These are phyloP conservation scores for Zostera marina DNA, from an alignment of 116 monocot genomes.

Conservation along the genomic window DNA sequence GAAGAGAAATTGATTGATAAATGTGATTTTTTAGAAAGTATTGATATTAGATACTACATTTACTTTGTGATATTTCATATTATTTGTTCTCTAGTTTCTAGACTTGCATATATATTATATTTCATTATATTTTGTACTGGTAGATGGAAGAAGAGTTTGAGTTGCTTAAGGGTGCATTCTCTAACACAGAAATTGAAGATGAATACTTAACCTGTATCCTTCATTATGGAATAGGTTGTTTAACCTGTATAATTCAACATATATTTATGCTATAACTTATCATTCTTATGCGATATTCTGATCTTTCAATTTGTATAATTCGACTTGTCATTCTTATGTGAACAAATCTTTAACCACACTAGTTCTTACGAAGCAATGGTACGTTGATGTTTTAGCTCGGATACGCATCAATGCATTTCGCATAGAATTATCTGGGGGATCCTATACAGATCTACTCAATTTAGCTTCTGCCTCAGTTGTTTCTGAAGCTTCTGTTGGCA, in stretches of 20 bases:
- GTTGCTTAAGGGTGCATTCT: conserved; percentile 36
- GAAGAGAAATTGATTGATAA: neutral
- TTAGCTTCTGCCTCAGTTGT: conserved; percentile 44
- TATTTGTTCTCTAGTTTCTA: neutral
- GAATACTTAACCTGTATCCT: conserved; percentile 57
- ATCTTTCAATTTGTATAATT: no score
- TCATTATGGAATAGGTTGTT: neutral
- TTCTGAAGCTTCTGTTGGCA: conserved; percentile 65
- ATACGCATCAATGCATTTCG: conserved; percentile 88
- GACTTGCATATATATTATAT: neutral
- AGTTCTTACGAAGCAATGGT: conserved; percentile 92
- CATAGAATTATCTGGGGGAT: conserved; percentile 49
- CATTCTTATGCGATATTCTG: neutral
- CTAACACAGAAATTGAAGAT: conserved; percentile 37
- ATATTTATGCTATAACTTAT: neutral
- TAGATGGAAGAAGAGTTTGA: conserved; percentile 76
- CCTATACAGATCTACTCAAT: conserved; percentile 53
- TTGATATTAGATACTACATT: neutral
- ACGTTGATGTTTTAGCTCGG: conserved; percentile 51
- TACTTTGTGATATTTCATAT: neutral
- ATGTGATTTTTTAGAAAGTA: neutral
- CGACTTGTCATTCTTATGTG: neutral
- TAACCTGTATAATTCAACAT: neutral
- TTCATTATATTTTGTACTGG: conserved; percentile 1
- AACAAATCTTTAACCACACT: conserved; percentile 34